A percentile compares a stretch with the other conserved stretches of the same genome.
These are phyloP conservation scores for Xylaria sp. DNA, from an alignment of 2,329 filamentous ascomycete species.

Conservation along the genomic window DNA sequence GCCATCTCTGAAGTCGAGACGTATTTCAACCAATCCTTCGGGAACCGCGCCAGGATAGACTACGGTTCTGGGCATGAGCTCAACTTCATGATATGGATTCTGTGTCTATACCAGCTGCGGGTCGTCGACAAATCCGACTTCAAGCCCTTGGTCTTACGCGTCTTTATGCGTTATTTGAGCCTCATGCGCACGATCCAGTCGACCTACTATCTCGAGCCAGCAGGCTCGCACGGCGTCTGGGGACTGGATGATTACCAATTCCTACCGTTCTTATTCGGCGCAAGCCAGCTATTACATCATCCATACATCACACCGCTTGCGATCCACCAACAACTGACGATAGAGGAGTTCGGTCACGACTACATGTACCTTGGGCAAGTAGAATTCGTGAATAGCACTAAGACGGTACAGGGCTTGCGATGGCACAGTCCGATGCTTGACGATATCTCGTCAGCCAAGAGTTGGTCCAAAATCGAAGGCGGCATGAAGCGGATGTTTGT, in stretches of 20 bases:
- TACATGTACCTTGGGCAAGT: conserved; percentile 94
- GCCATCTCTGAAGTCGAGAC: conserved; percentile 74
- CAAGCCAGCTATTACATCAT: conserved; percentile 86
- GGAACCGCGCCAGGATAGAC: conserved; percentile 86
- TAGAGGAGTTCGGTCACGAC: conserved; percentile 84
- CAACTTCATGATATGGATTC: conserved; percentile 94
- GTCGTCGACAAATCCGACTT: conserved; percentile 71
- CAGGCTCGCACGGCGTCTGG: conserved; percentile 97
- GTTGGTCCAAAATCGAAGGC: conserved; percentile 88
- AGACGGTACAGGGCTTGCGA: conserved; percentile 89
- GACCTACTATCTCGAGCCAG: conserved; percentile 95
- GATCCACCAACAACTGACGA: conserved; percentile 85
- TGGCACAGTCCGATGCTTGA: conserved; percentile 99
- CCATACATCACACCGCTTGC: conserved; percentile 76
- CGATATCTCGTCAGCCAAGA: conserved; percentile 89
- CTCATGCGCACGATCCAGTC: conserved; percentile 89
- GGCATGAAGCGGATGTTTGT: conserved; percentile 98
- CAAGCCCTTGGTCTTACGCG: conserved; percentile 71
- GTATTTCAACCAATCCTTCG: conserved; percentile 84
- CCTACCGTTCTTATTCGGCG: conserved; percentile 91
- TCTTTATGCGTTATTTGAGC: conserved; percentile 82
- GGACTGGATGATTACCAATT: conserved; percentile 98
- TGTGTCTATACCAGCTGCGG: conserved; percentile 85
- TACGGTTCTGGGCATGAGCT: conserved; percentile 97
- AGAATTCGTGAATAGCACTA: conserved; percentile 91